Conservation (phyloP, 2,329 filamentous ascomycete genomes). For the Fusarium proliferatum region DNA sequence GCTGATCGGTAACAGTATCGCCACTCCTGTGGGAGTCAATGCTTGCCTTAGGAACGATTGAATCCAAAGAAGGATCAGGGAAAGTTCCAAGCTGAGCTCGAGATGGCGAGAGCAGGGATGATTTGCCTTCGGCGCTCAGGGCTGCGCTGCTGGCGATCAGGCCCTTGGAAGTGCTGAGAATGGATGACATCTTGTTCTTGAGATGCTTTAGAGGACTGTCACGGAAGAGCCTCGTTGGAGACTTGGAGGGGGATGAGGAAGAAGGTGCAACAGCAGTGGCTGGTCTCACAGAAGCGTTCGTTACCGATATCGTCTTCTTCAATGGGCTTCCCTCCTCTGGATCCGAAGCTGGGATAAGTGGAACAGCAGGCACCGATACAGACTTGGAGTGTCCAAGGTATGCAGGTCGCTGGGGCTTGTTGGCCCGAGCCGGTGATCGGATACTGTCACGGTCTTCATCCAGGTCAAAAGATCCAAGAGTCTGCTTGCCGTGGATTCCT, state of each 20-base stretch:
- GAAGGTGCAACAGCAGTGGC: constrained; percentile 54
- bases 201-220: constrained; percentile 91
- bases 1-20: constrained; percentile 25
- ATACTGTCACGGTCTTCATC: constrained; percentile 11
- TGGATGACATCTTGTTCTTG: constrained; percentile 91
- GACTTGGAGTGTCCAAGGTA: constrained; percentile 65
- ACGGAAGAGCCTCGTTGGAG: constrained; percentile 65
- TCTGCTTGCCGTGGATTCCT: constrained; percentile 61
- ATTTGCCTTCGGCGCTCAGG: constrained; percentile 71
- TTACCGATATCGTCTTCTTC: constrained; percentile 71
- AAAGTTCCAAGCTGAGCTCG: constrained; percentile 58
- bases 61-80: constrained; percentile 60
- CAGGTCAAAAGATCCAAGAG: constrained; percentile 56
- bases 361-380: constrained; percentile 68
- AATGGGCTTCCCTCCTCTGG: constrained; percentile 48
- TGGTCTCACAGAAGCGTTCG: constrained; percentile 64
- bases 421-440: constrained; percentile 25
- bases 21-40: constrained; percentile 37
- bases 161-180: constrained; percentile 87
- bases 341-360: constrained; percentile 35
- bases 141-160: constrained; percentile 82
- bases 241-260: constrained; percentile 65
- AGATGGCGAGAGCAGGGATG: constrained; percentile 66
- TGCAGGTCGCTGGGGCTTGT: constrained; percentile 33
- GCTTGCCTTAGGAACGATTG: constrained; percentile 50